phyloP scores from a whole-genome alignment of 2,329 filamentous ascomycete genomes.

The Cytospora leucostoma region DNA sequence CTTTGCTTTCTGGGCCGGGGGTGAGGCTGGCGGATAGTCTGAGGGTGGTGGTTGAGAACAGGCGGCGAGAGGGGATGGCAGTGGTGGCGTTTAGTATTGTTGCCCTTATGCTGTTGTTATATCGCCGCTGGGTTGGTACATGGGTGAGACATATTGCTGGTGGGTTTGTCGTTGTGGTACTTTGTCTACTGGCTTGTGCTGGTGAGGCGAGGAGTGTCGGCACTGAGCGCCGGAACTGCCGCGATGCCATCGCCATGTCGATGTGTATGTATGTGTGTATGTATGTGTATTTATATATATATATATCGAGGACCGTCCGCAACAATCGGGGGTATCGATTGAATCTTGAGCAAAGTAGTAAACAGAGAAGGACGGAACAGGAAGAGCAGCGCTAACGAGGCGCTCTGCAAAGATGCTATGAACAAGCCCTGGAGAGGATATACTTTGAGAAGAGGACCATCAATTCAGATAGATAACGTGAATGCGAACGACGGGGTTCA shows the following conservation, averaged over 20 bases:
- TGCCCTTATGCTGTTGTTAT: constrained; percentile 5
- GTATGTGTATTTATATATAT: too few species aligned
- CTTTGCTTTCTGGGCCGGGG: not conserved
- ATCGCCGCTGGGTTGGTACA: not conserved
- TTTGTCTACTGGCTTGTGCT: not conserved
- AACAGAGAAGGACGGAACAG: too few species aligned
- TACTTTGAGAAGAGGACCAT: too few species aligned
- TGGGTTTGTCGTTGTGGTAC: not conserved
- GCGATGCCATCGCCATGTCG: constrained; percentile 20
- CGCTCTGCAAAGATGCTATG: too few species aligned
- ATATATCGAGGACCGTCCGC: too few species aligned
- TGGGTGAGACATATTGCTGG: constrained; percentile 9
- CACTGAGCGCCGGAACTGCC: constrained; percentile 24
- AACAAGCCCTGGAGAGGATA: too few species aligned
- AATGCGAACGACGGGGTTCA: too few species aligned
- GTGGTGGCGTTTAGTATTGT: not conserved
- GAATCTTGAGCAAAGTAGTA: too few species aligned
- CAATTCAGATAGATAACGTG: too few species aligned
- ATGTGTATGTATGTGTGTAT: not conserved
- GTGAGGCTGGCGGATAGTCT: not conserved
- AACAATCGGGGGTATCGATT: not conserved
- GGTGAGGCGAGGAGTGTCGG: constrained; percentile 15
- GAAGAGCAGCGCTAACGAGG: too few species aligned
- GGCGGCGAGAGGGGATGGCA: constrained; percentile 1
- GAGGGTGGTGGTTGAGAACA: constrained; percentile 18